A percentile compares a stretch with the other conserved stretches of the same genome.
phyloP scores from a whole-genome alignment of 1,284 basidiomycete genomes.

The Pisolithus thermaeus region DNA sequence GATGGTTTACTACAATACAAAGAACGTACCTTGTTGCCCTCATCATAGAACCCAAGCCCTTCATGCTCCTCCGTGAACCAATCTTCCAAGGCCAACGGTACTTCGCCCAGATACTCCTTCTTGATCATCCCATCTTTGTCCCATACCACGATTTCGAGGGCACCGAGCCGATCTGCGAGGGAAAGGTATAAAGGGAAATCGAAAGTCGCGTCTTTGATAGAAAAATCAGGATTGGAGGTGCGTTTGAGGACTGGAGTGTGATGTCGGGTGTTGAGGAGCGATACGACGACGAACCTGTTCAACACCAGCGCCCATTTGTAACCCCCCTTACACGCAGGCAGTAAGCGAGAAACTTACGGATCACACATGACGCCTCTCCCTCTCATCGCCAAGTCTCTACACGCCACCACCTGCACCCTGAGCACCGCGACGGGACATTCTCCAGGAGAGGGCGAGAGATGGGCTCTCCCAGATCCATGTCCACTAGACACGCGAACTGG shows the following conservation, averaged over 20 bases:
- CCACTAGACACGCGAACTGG: conserved; percentile 40
- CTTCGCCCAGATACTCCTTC: conserved; percentile 94
- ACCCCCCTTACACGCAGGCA: too few species aligned
- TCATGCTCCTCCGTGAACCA: conserved; percentile 63
- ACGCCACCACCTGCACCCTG: conserved; percentile 60
- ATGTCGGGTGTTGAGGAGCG: conserved; percentile 58
- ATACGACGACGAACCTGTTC: conserved; percentile 67
- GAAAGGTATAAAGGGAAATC: conserved; percentile 80
- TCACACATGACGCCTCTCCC: conserved; percentile 66
- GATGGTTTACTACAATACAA: conserved; percentile 4
- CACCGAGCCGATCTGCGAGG: conserved; percentile 67
- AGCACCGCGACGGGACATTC: conserved; percentile 63
- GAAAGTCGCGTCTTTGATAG: conserved; percentile 70
- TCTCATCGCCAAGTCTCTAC: conserved; percentile 55
- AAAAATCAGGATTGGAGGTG: conserved; percentile 70
- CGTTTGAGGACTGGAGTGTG: conserved; percentile 80
- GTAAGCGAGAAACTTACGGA: conserved; percentile 45
- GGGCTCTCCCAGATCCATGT: conserved; percentile 33
- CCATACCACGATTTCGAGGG: conserved; percentile 87
- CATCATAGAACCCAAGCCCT: conserved; percentile 49
- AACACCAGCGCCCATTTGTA: background rate
- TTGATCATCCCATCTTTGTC: conserved; percentile 78
- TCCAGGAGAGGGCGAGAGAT: conserved; percentile 48
- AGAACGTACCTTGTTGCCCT: conserved; percentile 48
- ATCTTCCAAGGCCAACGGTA: conserved; percentile 66